Base-by-base conservation (phyloP, 1,284 basidiomycete genomes). In the Cryptococcus sp. region DNA sequence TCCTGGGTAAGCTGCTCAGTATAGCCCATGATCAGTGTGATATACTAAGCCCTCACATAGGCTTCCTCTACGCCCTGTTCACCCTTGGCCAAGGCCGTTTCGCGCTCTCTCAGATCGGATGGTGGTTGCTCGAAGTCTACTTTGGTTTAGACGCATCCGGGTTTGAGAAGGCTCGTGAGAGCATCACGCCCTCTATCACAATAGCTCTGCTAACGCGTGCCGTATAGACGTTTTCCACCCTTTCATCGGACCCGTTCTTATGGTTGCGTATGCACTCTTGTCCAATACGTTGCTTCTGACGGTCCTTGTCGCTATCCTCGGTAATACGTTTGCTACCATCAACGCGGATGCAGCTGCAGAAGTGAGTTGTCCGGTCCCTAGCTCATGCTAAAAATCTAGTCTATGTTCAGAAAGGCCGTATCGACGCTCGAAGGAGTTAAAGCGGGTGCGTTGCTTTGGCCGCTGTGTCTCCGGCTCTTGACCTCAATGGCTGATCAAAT, bases 321-420 rank as follows among this genome's bases (percentile, higher is more conserved):
- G 91, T 8, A 90, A 96, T 73, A 97, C 93, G 0, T 97, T 96
- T 75, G 86, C 91, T 0, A 90, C 85, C 19, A 92, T 96, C 69
- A 93, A 88, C 62, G 88, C 91, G 66, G 93, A 96, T 78, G 93
- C 93, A 19, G 86, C 85, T 13, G 91, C 93, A 5, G 93, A 96
- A 82, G 90, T 89, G 67, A 50, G 72, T 57, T 17, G 43, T 23
- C 23, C 25, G 54, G 22, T 50, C 23, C 17, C 30, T 50, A 19
- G 39, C 10, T 3, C 19, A 16, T 3, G n/a, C 42, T 25, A 16
- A 13, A 19, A 15, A 13, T n/a, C 11, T 30, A 91, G 89, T 90
- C 89, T 4, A 92, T 95, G 90, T 96, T 93, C 75, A 84, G 93
- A 52, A 88, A 88, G 72, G 92, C 93, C 0, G 92, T 94, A 0